Conservation (phyloP, 2,329 filamentous ascomycete species). For the Colletotrichum tamarilloi region DNA sequence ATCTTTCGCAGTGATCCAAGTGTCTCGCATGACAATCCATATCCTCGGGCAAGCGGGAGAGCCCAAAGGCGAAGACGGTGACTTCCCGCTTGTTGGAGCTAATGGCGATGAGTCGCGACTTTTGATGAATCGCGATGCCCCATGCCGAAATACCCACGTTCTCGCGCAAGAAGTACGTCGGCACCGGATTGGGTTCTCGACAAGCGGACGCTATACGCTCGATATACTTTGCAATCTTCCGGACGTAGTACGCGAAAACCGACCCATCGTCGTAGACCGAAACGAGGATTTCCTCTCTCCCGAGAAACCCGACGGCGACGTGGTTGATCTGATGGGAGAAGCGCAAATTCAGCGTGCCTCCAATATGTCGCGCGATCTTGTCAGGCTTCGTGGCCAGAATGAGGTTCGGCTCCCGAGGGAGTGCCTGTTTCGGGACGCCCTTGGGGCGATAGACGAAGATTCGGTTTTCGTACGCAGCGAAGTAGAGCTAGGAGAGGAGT, state of each 20-base stretch:
- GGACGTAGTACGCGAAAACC: slow-evolving; percentile 76
- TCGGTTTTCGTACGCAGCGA: slow-evolving; percentile 66
- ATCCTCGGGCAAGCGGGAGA: slow-evolving; percentile 39
- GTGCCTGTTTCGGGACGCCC: slow-evolving; percentile 56
- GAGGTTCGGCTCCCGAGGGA: slow-evolving; percentile 61
- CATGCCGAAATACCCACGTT: slow-evolving; percentile 86
- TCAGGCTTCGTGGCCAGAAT: slow-evolving; percentile 59
- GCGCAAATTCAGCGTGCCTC: slow-evolving; percentile 63
- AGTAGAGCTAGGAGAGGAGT: slow-evolving; percentile 61
- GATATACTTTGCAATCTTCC: slow-evolving; percentile 59
- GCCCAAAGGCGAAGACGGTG: slow-evolving; percentile 63
- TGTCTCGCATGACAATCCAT: slow-evolving; percentile 34
- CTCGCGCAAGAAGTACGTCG: slow-evolving; percentile 74
- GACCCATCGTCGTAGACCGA: slow-evolving; percentile 81
- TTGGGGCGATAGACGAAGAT: slow-evolving; percentile 68
- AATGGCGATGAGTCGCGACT: slow-evolving; percentile 87
- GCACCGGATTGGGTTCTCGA: slow-evolving; percentile 38
- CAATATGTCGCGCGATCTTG: slow-evolving; percentile 50
- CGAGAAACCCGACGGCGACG: slow-evolving; percentile 75
- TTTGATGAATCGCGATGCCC: slow-evolving; percentile 85
- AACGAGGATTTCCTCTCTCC: slow-evolving; percentile 75
- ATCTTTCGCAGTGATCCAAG: slow-evolving; percentile 43
- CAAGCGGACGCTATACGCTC: slow-evolving; percentile 36
- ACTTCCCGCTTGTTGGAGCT: slow-evolving; percentile 76
- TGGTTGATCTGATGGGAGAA: slow-evolving; percentile 75